A percentile compares a stretch with the other conserved stretches of the same genome.
phyloP scores from a whole-genome alignment of 306 rosid genomes.

The Inga oerstediana region DNA sequence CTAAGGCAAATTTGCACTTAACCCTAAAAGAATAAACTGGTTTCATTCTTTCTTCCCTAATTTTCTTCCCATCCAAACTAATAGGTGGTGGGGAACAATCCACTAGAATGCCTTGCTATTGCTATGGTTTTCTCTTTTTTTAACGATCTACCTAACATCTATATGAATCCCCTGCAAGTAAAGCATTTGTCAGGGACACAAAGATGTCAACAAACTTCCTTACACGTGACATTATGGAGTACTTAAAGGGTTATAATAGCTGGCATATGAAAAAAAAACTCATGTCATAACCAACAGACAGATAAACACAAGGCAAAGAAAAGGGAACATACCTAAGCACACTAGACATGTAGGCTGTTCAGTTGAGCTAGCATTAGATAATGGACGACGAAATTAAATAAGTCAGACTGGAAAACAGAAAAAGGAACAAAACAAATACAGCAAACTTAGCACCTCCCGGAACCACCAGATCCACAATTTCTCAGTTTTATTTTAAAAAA shows the following conservation, averaged over 20 bases:
- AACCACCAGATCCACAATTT: background rate
- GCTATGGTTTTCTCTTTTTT: background rate
- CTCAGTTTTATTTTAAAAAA: too few species aligned
- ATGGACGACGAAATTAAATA: background rate
- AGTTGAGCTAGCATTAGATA: slow-evolving; percentile 62
- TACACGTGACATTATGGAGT: background rate
- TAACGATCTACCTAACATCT: background rate
- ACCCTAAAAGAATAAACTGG: too few species aligned
- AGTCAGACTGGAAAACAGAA: background rate
- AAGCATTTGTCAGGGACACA: background rate
- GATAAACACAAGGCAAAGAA: background rate
- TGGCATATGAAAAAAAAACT: background rate
- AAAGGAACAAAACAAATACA: background rate
- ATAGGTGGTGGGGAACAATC: background rate
- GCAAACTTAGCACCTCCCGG: background rate
- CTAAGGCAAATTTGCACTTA: too few species aligned
- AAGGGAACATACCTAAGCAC: slow-evolving; percentile 66
- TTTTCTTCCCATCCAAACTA: too few species aligned
- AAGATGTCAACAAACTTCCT: background rate
- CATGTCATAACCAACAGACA: background rate
- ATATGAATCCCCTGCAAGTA: slow-evolving; percentile 44
- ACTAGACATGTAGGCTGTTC: slow-evolving; percentile 94
- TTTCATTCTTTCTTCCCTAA: too few species aligned
- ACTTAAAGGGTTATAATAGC: background rate
- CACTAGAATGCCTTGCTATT: background rate